These are phyloP conservation scores for Botrytis fabae DNA, from an alignment of 2,329 filamentous ascomycete genomes.

Conservation along the genomic window DNA sequence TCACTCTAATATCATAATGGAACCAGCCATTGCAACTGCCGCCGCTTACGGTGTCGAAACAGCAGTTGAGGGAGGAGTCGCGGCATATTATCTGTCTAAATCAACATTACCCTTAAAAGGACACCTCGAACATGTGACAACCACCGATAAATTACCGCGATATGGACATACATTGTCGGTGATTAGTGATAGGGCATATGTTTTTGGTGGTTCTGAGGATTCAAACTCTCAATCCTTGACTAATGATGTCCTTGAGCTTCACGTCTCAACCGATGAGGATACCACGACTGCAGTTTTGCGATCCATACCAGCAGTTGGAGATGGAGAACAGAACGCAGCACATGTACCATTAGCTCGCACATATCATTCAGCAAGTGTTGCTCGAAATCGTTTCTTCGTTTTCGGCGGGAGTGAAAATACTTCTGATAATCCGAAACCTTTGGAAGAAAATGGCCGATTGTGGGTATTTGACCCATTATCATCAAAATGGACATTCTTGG, in stretches of 20 bases:
- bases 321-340: not conserved
- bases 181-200: slow-evolving; percentile 18
- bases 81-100: slow-evolving; percentile 16
- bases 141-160: not conserved
- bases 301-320: slow-evolving; percentile 1
- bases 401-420: slow-evolving; percentile 8
- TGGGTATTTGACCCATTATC: slow-evolving; percentile 14
- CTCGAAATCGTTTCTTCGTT: slow-evolving; percentile 9
- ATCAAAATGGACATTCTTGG: slow-evolving; percentile 9
- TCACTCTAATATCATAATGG: slow-evolving; percentile 18
- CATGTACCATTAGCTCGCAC: not conserved
- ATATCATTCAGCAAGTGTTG: slow-evolving; percentile 6
- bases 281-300: slow-evolving; percentile 14
- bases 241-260: slow-evolving; percentile 18
- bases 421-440: not conserved
- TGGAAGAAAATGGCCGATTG: slow-evolving; percentile 17
- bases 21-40: not conserved
- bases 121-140: slow-evolving; percentile 13
- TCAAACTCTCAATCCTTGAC: not conserved
- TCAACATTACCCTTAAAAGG: slow-evolving; percentile 9
- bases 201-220: slow-evolving; percentile 13
- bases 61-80: slow-evolving; percentile 8
- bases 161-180: slow-evolving; percentile 15
- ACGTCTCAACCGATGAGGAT: slow-evolving; percentile 13
- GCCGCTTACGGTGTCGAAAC: slow-evolving; percentile 14